Evolutionary conservation across 23 red algal genomes (phyloP).

Genomic region (Pyropia haitanensis): DNA sequence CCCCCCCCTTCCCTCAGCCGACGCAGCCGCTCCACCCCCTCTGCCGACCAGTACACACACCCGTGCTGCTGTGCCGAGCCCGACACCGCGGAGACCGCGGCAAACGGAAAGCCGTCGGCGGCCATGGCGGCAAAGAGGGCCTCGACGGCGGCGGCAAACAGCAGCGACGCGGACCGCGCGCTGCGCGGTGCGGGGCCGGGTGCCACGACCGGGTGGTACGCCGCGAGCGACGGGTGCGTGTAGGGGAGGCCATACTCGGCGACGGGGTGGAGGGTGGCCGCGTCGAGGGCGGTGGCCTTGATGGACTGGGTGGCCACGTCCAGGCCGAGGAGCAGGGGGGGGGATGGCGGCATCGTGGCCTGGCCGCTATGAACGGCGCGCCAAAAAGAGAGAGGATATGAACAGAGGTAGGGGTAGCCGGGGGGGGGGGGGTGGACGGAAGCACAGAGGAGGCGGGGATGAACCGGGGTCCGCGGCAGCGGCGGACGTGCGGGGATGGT

Average conservation of each 20-base stretch:
- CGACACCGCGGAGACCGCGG: constrained; percentile 10
- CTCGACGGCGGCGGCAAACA: constrained; percentile 53
- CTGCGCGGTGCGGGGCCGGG: not conserved
- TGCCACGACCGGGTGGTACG: too few species aligned
- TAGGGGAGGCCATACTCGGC: too few species aligned
- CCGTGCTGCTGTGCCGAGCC: constrained; percentile 59
- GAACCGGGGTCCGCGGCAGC: too few species aligned
- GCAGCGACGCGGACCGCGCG: constrained; percentile 15
- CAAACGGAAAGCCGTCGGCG: constrained; percentile 13
- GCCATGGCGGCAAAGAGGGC: constrained; percentile 14
- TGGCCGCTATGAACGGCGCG: too few species aligned
- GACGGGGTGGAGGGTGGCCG: not conserved
- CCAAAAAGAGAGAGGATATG: too few species aligned
- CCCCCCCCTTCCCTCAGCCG: not conserved
- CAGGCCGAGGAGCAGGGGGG: not conserved
- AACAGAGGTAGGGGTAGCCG: too few species aligned
- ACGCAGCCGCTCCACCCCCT: not conserved
- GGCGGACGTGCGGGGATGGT: too few species aligned
- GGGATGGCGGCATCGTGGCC: too few species aligned
- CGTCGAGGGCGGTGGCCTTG: constrained; percentile 13
- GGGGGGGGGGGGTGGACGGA: too few species aligned
- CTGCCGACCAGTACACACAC: constrained; percentile 24
- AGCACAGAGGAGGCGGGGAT: too few species aligned
- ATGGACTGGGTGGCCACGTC: constrained; percentile 15
- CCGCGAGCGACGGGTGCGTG: too few species aligned